phyloP scores from a whole-genome alignment of 2,329 filamentous ascomycete genomes.

The Apiospora koreana region DNA sequence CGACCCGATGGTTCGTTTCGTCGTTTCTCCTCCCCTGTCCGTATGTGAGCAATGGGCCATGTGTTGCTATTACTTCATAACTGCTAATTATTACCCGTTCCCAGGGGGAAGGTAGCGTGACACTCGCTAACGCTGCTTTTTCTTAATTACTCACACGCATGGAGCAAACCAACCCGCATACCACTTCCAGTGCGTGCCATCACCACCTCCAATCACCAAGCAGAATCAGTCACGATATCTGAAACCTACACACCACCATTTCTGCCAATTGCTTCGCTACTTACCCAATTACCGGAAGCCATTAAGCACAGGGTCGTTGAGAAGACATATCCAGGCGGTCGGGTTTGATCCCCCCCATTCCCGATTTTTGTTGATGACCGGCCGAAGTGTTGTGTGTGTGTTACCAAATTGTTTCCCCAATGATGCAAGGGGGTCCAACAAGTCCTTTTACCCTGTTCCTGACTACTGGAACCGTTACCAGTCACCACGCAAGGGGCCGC shows the following conservation, averaged over 20 bases:
- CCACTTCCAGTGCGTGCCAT: not conserved
- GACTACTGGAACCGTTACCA: not conserved
- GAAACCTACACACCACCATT: not conserved
- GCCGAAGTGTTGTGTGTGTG: not conserved
- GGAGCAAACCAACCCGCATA: not conserved
- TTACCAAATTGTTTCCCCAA: not conserved
- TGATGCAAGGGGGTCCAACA: not conserved
- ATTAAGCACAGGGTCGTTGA: not conserved
- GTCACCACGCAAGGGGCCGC: not conserved
- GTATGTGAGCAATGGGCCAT: not conserved
- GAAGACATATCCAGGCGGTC: not conserved
- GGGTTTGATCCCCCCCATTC: not conserved
- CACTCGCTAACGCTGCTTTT: not conserved
- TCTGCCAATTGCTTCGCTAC: not conserved
- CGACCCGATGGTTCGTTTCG: not conserved
- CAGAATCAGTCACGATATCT: not conserved
- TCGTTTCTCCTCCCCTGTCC: not conserved
- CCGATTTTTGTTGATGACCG: too few relatives aligned
- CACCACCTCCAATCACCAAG: not conserved
- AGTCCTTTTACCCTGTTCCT: not conserved
- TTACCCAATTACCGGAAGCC: not conserved
- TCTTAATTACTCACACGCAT: not conserved
- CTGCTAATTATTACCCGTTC: not conserved
- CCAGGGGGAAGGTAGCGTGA: not conserved
- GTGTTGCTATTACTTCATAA: not conserved